A percentile compares a stretch with the other conserved stretches of the same genome.
phyloP scores from a whole-genome alignment of 768 basidiomycete species.

The Rhizopogon vulgaris region DNA sequence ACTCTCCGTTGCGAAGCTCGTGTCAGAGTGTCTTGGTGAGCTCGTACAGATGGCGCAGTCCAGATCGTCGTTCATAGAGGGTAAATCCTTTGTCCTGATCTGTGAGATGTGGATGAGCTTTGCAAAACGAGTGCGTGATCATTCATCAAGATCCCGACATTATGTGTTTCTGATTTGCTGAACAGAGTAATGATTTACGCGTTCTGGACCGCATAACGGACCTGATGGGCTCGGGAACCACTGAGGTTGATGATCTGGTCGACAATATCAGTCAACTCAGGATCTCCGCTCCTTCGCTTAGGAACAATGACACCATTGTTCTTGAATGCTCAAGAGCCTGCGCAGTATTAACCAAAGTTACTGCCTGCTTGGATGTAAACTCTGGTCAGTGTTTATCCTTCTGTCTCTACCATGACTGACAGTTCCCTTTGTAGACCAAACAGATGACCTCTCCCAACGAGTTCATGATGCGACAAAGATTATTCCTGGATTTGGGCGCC shows the following conservation, averaged over 20 bases:
- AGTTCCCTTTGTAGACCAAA: not conserved
- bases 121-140: conserved; percentile 50
- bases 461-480: conserved; percentile 11
- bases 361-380: conserved; percentile 26
- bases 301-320: conserved; percentile 11
- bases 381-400: not conserved
- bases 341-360: conserved; percentile 39
- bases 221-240: conserved; percentile 26
- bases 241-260: conserved; percentile 13
- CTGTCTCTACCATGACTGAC: not conserved
- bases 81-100: conserved; percentile 50
- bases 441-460: conserved; percentile 16
- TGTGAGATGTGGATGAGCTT: conserved; percentile 71
- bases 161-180: not conserved
- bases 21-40: conserved; percentile 39
- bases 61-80: conserved; percentile 40
- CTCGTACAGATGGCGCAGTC: conserved; percentile 36
- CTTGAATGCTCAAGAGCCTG: conserved; percentile 36
- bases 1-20: conserved; percentile 18
- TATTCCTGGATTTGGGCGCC: conserved; percentile 15
- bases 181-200: conserved; percentile 42
- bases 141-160: not conserved
- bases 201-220: conserved; percentile 41
- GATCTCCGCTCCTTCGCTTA: not conserved
- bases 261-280: conserved; percentile 14